Conservation (phyloP, 352 stramenopile species). For the Stephanocyclus meneghinianus region DNA sequence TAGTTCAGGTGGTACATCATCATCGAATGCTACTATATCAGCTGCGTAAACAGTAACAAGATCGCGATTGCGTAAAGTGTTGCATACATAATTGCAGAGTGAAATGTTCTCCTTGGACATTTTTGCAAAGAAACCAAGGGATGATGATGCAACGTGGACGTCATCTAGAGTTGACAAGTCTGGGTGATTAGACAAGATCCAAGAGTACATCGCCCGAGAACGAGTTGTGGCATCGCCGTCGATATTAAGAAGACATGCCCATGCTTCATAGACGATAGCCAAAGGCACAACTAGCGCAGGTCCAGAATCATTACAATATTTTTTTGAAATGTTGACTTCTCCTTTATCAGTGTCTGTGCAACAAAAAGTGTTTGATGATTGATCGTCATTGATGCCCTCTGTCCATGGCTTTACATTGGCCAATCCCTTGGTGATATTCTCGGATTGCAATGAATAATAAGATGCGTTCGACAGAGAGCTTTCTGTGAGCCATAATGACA, state of each 20-base stretch:
- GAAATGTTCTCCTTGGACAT: constrained; percentile 26
- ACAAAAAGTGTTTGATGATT: background rate
- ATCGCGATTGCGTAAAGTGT: constrained; percentile 28
- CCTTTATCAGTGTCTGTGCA: background rate
- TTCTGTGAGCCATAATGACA: constrained; percentile 39
- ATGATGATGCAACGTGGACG: constrained; percentile 5
- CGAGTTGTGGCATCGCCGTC: constrained; percentile 10
- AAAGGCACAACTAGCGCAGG: constrained; percentile 43
- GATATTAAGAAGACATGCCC: constrained; percentile 45
- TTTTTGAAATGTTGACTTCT: background rate
- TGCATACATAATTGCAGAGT: constrained; percentile 52
- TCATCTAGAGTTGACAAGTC: constrained; percentile 30
- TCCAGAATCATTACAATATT: background rate
- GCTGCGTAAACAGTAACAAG: constrained; percentile 43
- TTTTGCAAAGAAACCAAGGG: background rate
- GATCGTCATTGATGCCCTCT: constrained; percentile 7
- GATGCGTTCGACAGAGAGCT: background rate
- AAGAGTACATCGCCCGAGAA: constrained; percentile 46
- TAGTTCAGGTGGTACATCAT: constrained; percentile 8
- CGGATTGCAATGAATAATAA: background rate
- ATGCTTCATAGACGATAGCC: constrained; percentile 35
- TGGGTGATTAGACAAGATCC: constrained; percentile 43
- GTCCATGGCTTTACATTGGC: constrained; percentile 38
- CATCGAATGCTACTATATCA: constrained; percentile 16
- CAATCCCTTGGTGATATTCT: constrained; percentile 19